phyloP scores from a whole-genome alignment of 2,329 filamentous ascomycete species.

The Epichloe scottii region DNA sequence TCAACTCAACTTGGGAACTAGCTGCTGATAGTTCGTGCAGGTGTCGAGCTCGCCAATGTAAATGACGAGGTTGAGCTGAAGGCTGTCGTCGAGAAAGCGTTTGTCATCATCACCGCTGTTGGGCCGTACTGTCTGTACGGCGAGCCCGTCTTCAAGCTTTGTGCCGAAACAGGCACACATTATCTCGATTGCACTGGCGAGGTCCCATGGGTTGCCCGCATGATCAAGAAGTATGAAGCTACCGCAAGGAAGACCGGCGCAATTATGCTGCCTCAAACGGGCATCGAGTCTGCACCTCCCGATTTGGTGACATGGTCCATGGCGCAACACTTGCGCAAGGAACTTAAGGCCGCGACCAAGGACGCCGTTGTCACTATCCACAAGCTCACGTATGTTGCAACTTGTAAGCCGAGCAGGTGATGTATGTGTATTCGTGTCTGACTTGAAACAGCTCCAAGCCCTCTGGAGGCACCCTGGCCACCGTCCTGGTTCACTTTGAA shows the following conservation, averaged over 20 bases:
- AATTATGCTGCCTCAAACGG: constrained; percentile 48
- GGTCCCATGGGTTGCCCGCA: constrained; percentile 41
- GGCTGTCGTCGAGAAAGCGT: constrained; percentile 42
- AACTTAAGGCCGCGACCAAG: constrained; percentile 34
- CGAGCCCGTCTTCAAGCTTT: constrained; percentile 47
- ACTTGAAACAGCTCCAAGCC: constrained; percentile 21
- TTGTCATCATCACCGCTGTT: constrained; percentile 43
- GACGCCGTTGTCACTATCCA: constrained; percentile 42
- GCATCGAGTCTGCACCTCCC: constrained; percentile 48
- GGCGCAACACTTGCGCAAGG: constrained; percentile 35
- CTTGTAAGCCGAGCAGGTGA: neutral
- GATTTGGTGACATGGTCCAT: constrained; percentile 46
- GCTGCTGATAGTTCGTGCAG: constrained; percentile 16
- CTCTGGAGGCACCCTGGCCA: constrained; percentile 58
- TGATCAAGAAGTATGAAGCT: constrained; percentile 47
- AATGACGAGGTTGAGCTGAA: constrained; percentile 32
- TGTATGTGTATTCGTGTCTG: neutral
- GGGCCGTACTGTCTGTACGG: constrained; percentile 46
- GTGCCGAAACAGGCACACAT: constrained; percentile 49
- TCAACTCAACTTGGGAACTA: neutral
- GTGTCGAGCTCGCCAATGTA: constrained; percentile 39
- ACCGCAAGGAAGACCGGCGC: constrained; percentile 41
- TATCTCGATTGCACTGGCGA: constrained; percentile 54
- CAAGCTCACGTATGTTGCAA: constrained; percentile 23
- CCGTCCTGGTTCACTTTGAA: constrained; percentile 48